Evolutionary conservation across 331 rosid species (phyloP).

Genomic region (Erythrophleum ivorense): DNA sequence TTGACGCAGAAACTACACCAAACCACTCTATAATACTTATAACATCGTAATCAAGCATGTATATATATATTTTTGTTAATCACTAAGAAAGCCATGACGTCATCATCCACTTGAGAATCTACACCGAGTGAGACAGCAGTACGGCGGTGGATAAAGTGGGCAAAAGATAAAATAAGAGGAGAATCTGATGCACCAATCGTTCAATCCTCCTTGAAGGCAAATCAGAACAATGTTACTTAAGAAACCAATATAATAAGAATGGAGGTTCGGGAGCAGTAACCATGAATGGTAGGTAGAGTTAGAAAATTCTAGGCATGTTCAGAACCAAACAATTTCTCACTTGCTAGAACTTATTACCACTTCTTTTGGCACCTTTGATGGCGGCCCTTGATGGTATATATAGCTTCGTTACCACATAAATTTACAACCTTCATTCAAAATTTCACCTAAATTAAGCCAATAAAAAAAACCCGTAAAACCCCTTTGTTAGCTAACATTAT

Average conservation of each 20-base stretch:
- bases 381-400: too few species aligned
- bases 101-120: not conserved
- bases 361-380: not conserved
- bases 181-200: not conserved
- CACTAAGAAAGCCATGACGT: not conserved
- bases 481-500: not conserved
- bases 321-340: not conserved
- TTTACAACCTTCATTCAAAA: not conserved
- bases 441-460: not conserved
- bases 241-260: not conserved
- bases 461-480: not conserved
- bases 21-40: not conserved
- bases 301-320: not conserved
- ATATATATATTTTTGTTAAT: not conserved
- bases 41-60: not conserved
- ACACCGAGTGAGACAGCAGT: not conserved
- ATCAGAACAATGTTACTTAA: not conserved
- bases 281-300: not conserved
- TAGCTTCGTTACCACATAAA: conserved; percentile 6
- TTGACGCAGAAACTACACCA: not conserved
- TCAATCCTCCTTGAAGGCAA: not conserved
- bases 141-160: not conserved
- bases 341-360: not conserved
- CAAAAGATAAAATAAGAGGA: not conserved
- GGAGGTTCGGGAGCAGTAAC: not conserved